These are phyloP conservation scores for Podila epicladia DNA, from an alignment of 192 early-diverging fungal species.

Conservation along the genomic window DNA sequence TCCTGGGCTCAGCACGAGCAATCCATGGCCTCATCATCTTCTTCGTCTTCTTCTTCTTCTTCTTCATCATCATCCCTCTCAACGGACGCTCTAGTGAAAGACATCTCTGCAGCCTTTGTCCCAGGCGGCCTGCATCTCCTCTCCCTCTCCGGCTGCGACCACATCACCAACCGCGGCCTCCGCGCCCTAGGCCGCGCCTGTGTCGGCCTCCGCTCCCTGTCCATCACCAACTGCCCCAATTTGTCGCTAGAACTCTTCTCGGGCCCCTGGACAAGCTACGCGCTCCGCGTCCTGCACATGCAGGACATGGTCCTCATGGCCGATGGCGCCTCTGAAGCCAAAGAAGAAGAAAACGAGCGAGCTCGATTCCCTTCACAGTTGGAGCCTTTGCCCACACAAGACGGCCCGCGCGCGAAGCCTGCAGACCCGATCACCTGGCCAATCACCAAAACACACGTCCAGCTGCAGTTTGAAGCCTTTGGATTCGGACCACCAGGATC, in stretches of 20 bases:
- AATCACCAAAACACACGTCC: background rate
- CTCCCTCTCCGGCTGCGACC: constrained; percentile 4
- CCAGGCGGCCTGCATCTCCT: constrained; percentile 5
- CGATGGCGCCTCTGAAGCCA: background rate
- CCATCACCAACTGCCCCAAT: background rate
- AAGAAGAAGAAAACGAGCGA: background rate
- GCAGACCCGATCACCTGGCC: background rate
- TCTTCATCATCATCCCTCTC: background rate
- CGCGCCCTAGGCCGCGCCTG: constrained; percentile 30
- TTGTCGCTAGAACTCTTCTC: constrained; percentile 15
- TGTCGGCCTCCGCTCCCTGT: constrained; percentile 8
- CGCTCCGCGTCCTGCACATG: constrained; percentile 6
- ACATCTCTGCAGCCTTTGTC: background rate
- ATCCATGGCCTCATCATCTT: background rate
- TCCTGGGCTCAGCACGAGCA: constrained; percentile 14
- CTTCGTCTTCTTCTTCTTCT: background rate
- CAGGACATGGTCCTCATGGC: background rate
- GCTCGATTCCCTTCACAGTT: background rate
- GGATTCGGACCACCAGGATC: no score
- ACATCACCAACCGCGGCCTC: constrained; percentile 11
- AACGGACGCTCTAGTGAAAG: background rate
- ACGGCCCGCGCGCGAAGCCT: background rate
- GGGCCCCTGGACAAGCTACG: constrained; percentile 23
- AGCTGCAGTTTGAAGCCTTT: background rate
- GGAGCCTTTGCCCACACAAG: background rate